Base-by-base conservation (phyloP, 768 basidiomycete species). In the Coprinopsis strossmayeri region DNA sequence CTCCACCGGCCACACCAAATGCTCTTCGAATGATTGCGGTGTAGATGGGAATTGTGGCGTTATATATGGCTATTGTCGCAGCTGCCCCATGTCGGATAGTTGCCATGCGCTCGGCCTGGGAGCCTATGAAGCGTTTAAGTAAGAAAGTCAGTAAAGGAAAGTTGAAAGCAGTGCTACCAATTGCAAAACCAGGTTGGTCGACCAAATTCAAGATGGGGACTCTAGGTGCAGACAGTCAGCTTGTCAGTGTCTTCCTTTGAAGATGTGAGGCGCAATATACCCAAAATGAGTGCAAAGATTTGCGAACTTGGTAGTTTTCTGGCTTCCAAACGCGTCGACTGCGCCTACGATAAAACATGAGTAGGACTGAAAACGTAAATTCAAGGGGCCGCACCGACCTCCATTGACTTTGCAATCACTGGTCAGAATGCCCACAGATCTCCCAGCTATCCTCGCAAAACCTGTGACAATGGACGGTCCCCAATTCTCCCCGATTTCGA, bases 261-360 rank as follows among this genome's bases (percentile, higher is more conserved):
- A n/a, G n/a, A n/a, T n/a, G n/a, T n/a, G n/a, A n/a, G n/a, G n/a
- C n/a, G n/a, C n/a, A n/a, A n/a, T n/a, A 20, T 49, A 71, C 69
- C 68, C 60, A 40, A 71, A 70, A 44, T 71, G 69, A 48, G 69
- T 63, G 52, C 69, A 71, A n/a, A 71, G 56, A 23, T 57, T 68
- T 5, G 61, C 53, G 46, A 71, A 71, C 40, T 66, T 59, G 0
- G 67, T 55, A n/a, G 64, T 61, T 41, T 71, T 71, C 50, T 69
- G 69, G 48, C 66, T 66, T 5, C 68, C 69, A 17, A 68, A 51
- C 0, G 69, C 68, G 52, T 68, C 68, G 27, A 70, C 67, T 1
- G 67, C 69, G 48, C 69, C 69, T 70, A 34, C 3, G 11, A 12
- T 35, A 28, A 35, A 35, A 1, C 17, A 13, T 18, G 26, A 12